Base-by-base conservation (phyloP, 1,139 yeast species). In the Diutina catenulata region DNA sequence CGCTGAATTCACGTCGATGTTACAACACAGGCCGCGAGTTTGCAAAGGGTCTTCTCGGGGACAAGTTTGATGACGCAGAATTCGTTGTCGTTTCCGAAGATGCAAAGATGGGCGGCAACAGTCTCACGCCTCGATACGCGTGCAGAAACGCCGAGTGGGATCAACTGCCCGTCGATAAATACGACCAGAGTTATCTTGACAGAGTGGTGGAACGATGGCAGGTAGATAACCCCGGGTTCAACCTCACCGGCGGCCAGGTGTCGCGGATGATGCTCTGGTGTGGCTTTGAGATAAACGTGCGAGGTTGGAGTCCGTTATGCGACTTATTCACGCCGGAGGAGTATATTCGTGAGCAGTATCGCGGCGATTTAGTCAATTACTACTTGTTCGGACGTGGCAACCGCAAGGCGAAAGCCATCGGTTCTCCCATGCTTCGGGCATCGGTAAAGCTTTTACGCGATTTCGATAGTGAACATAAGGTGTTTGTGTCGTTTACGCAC, bases 11-110 rank as follows among this genome's bases (percentile, higher is more conserved):
- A 3, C 52, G 52, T 20, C 51, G 68, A 45, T 51, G 53, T 40
- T 49, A 80, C 21, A 64, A 67, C 42, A 88, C 91, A 3, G 68
- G 68, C 25, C 64, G 64, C 43, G 70, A 64, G 44, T 66, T 66
- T 49, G 66, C 70, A 21, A 54, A 58, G 33, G 62, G 64, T n/a
- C 47, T 66, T 29, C 62, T 68, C 9, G 65, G 64, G 45, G 66
- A 65, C 50, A 65, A 64, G 44, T 70, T 65, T 46, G 70, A 70
- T 3, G 65, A 66, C 46, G 70, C 65, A 28, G 70, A 70, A 21
- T 56, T 64, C 47, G 66, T 66, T 50, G 70, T 66, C 16, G 40
- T 62, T 28, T 45, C 45, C 24, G 68, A 62, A 46, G 52, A 49
- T 40, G 43, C 42, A 3, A 41, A 44, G 5, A 43, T 46, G 48